Percentiles rank a stretch among this genome's conserved stretches.
Evolutionary conservation across 257 asterid genomes (phyloP).

Genomic region (Solanum commersonii): DNA sequence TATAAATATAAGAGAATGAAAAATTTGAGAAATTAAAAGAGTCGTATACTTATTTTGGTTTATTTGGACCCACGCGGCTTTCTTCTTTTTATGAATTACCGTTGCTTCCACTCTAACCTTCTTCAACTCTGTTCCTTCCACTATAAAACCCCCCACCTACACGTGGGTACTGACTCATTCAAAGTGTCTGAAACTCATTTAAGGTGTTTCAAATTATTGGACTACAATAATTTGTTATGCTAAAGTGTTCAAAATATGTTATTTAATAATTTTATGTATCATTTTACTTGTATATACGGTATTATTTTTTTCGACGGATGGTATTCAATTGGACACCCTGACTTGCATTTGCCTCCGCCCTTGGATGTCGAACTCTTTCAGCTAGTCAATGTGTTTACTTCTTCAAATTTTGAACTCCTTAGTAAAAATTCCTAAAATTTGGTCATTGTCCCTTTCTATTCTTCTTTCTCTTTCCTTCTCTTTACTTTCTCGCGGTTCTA

Average conservation of each 20-base stretch:
- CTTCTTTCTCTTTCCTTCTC: too few relatives aligned
- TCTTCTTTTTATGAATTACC: conserved; percentile 13
- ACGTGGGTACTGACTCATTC: too few relatives aligned
- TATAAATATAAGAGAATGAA: background rate
- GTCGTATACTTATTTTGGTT: conserved; percentile 11
- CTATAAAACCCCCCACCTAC: background rate
- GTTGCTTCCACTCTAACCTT: conserved; percentile 46
- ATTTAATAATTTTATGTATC: too few relatives aligned
- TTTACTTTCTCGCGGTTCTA: background rate
- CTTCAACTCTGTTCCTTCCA: background rate
- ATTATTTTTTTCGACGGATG: accelerated
- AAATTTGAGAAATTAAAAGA: conserved; percentile 5
- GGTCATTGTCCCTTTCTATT: background rate
- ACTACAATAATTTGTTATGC: too few relatives aligned
- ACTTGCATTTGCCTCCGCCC: background rate
- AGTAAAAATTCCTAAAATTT: too few relatives aligned
- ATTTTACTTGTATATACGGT: too few relatives aligned
- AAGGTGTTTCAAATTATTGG: accelerated
- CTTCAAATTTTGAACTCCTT: too few relatives aligned
- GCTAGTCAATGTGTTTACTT: background rate
- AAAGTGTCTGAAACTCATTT: too few relatives aligned
- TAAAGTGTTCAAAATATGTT: accelerated
- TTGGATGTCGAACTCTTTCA: background rate
- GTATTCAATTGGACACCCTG: too few relatives aligned
- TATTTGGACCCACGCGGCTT: conserved; percentile 62